Conservation (phyloP, 495 filamentous ascomycete genomes). For the Penicillium simplicissimum region DNA sequence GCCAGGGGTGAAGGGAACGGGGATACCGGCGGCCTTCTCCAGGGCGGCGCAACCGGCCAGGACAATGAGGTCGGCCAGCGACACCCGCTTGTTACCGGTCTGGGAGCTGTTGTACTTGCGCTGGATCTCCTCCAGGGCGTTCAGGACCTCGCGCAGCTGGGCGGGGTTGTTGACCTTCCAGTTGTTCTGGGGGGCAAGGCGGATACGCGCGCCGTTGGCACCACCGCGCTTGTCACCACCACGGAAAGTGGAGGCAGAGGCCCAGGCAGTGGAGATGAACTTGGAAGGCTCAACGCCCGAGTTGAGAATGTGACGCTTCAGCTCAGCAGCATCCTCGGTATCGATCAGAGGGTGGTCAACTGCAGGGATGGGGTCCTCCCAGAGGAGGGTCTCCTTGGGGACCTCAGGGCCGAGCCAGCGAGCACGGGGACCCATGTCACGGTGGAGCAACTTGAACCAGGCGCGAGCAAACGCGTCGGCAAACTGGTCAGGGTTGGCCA, state of each 20-base stretch:
- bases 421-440: conserved; percentile 67
- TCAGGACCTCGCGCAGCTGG: conserved; percentile 57
- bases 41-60: conserved; percentile 54
- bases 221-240: conserved; percentile 75
- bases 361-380: conserved; percentile 66
- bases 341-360: conserved; percentile 57
- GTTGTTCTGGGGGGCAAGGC: conserved; percentile 64
- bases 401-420: conserved; percentile 72
- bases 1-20: conserved; percentile 48
- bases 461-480: conserved; percentile 65
- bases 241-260: conserved; percentile 71
- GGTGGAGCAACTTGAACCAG: conserved; percentile 79
- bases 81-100: conserved; percentile 62
- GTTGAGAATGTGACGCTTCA: conserved; percentile 66
- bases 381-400: conserved; percentile 59
- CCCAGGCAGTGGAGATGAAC: conserved; percentile 65
- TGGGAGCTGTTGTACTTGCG: conserved; percentile 56
- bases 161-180: conserved; percentile 70
- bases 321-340: conserved; percentile 54
- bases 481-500: conserved; percentile 63
- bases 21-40: conserved; percentile 43
- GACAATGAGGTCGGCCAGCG: conserved; percentile 71
- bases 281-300: conserved; percentile 55
- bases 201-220: conserved; percentile 72
- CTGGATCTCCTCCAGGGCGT: conserved; percentile 61